Conservation (phyloP, 176 grass and related monocot species). For the Calamus simplicifolius region DNA sequence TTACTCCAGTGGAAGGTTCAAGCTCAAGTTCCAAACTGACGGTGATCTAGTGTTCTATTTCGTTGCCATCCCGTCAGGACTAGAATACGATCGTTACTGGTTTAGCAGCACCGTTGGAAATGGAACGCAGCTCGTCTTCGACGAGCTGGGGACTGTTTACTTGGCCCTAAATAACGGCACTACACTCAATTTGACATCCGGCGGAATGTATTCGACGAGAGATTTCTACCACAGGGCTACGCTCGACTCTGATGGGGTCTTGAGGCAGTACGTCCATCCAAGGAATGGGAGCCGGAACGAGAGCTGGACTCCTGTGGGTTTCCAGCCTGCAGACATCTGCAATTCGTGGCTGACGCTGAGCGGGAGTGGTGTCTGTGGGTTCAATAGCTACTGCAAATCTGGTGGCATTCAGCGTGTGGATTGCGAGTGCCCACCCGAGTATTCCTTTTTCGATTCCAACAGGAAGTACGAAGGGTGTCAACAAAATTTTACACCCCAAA, state of each 20-base stretch:
- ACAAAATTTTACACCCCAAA: conserved; percentile 4
- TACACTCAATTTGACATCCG: not conserved
- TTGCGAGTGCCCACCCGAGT: conserved; percentile 28
- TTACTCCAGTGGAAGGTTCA: too few species aligned
- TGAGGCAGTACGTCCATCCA: conserved; percentile 23
- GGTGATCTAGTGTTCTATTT: too few species aligned
- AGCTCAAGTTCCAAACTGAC: too few species aligned
- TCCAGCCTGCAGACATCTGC: conserved; percentile 3
- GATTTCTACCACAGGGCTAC: conserved; percentile 23
- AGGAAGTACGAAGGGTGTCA: conserved; percentile 35
- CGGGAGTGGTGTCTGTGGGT: conserved; percentile 32
- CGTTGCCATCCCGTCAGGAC: too few species aligned
- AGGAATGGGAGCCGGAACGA: not conserved
- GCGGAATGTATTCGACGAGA: not conserved
- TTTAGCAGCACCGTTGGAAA: too few species aligned
- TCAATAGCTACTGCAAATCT: conserved; percentile 37
- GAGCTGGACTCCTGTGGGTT: not conserved
- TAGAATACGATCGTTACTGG: too few species aligned
- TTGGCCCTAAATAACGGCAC: too few species aligned
- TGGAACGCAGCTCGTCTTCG: too few species aligned
- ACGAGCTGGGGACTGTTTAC: too few species aligned
- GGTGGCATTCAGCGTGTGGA: not conserved
- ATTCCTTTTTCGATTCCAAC: conserved; percentile 18
- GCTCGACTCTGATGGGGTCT: conserved; percentile 34
- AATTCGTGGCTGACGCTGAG: not conserved